Evolutionary conservation across 2,329 filamentous ascomycete genomes (phyloP).

Genomic region (Metarhizium brunneum): DNA sequence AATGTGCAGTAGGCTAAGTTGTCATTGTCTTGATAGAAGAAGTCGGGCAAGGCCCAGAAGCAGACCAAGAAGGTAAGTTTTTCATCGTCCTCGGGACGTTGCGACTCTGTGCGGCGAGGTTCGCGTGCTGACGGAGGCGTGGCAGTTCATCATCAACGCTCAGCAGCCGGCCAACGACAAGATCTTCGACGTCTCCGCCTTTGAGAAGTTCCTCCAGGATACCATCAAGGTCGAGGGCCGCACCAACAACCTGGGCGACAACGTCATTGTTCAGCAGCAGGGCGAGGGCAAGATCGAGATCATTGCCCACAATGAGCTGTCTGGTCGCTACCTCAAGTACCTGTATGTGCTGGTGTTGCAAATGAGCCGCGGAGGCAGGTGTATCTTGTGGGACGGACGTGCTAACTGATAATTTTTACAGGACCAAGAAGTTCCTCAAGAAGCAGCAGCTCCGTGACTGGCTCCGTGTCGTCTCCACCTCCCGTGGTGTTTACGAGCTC

Average conservation of each 20-base stretch:
- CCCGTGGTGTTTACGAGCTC: constrained; percentile 97
- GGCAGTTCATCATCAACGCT: constrained; percentile 96
- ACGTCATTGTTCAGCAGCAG: constrained; percentile 78
- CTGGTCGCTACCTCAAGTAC: constrained; percentile 99
- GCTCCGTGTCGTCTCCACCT: constrained; percentile 97
- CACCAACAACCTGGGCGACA: constrained; percentile 94
- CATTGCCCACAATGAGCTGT: constrained; percentile 94
- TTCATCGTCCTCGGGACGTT: background rate
- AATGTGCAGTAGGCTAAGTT: constrained; percentile 93
- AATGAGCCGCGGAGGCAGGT: too few species aligned
- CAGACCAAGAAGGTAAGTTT: constrained; percentile 69
- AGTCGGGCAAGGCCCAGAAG: constrained; percentile 66
- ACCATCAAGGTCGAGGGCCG: constrained; percentile 99
- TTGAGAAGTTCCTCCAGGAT: constrained; percentile 99
- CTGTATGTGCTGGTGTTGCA: constrained; percentile 55
- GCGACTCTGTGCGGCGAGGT: too few species aligned
- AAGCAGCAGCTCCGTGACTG: constrained; percentile 99
- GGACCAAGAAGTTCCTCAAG: constrained; percentile 99
- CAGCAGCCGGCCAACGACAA: constrained; percentile 97
- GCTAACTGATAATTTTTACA: constrained; percentile 24
- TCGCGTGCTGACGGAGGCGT: constrained; percentile 5
- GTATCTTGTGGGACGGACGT: background rate
- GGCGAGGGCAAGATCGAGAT: constrained; percentile 98
- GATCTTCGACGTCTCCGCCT: constrained; percentile 98
- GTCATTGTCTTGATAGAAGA: constrained; percentile 43